Conservation (phyloP, 768 basidiomycete species). For the Leucosporidium creatinivorum region DNA sequence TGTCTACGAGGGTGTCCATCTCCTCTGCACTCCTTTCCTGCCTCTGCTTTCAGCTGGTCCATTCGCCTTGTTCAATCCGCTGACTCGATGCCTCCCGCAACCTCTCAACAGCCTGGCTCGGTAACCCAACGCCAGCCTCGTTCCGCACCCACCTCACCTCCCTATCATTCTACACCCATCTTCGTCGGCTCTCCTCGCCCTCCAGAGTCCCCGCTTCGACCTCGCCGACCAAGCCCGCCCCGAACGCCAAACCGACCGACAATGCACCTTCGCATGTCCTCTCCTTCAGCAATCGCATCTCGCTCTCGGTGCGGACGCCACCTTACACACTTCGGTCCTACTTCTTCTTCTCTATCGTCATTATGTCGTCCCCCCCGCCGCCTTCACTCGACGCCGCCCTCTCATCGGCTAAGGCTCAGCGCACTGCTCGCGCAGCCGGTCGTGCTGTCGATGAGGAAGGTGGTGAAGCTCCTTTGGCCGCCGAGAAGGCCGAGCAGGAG, state of each 20-base stretch:
- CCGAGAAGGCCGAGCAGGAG: conserved; percentile 33
- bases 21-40: too few species aligned
- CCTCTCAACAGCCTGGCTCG: conserved; percentile 66
- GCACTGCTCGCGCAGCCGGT: conserved; percentile 12
- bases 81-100: conserved; percentile 1
- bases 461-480: too few species aligned
- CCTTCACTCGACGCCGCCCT: not conserved
- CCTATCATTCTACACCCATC: conserved; percentile 67
- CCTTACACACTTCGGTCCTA: conserved; percentile 79
- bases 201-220: conserved; percentile 20
- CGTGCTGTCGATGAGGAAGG: too few species aligned
- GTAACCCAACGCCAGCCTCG: conserved; percentile 87
- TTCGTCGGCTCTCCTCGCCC: conserved; percentile 23
- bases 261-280: conserved; percentile 37
- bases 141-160: conserved; percentile 96
- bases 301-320: conserved; percentile 85
- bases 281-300: conserved; percentile 83
- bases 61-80: not conserved
- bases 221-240: not conserved
- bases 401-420: conserved; percentile 5
- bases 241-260: conserved; percentile 3
- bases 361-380: conserved; percentile 49
- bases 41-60: too few species aligned
- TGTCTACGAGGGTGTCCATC: too few species aligned
- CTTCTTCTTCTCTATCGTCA: conserved; percentile 78